These are phyloP conservation scores for Colletotrichum falcatum DNA, from an alignment of 2,329 filamentous ascomycete genomes.

Conservation along the genomic window DNA sequence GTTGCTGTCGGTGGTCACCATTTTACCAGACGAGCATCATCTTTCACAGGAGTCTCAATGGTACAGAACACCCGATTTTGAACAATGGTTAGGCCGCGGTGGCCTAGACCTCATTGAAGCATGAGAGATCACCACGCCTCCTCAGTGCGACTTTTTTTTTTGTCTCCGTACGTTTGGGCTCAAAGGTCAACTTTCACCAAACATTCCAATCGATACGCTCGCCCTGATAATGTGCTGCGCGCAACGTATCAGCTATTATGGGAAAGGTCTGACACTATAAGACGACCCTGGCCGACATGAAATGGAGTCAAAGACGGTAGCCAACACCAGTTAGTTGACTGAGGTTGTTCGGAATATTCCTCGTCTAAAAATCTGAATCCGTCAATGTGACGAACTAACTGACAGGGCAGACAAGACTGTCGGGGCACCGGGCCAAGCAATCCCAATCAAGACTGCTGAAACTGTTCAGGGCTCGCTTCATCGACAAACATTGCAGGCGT, in stretches of 20 bases:
- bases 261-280: background rate
- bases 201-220: background rate
- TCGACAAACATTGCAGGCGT: slow-evolving; percentile 38
- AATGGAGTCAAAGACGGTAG: background rate
- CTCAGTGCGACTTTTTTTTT: slow-evolving; percentile 10
- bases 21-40: background rate
- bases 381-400: slow-evolving; percentile 3
- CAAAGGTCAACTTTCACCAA: background rate
- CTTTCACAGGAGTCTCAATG: background rate
- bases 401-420: slow-evolving; percentile 29
- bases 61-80: background rate
- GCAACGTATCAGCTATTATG: background rate
- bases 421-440: slow-evolving; percentile 38
- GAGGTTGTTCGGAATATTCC: background rate
- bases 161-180: background rate
- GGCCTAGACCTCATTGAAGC: slow-evolving; percentile 8
- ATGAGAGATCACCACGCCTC: slow-evolving; percentile 31
- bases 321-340: slow-evolving; percentile 6
- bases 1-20: background rate
- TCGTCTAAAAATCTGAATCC: background rate
- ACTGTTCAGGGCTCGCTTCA: slow-evolving; percentile 28
- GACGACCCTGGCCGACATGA: background rate
- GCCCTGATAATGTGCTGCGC: background rate
- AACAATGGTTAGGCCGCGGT: slow-evolving; percentile 15
- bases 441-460: slow-evolving; percentile 38